Conservation (phyloP, 805 yeast genomes). For the Wickerhamia fluorescens region DNA sequence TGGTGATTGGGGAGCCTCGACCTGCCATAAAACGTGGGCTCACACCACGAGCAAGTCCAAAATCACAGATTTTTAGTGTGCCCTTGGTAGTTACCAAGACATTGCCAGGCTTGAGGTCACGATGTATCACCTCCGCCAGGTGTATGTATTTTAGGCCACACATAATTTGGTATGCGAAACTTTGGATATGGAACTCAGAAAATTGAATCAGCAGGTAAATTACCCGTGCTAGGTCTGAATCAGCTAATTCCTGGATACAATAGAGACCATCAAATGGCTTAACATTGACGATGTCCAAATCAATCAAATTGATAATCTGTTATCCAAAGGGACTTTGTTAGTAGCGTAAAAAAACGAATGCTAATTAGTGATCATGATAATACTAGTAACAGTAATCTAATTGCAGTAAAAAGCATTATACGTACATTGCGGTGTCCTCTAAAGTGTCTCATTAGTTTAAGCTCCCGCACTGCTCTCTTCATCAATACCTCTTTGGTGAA, state of each 20-base stretch:
- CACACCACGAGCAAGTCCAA: slow-evolving; percentile 85
- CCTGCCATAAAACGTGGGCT: slow-evolving; percentile 23
- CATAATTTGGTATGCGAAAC: slow-evolving; percentile 70
- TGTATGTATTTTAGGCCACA: slow-evolving; percentile 88
- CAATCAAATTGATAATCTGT: slow-evolving; percentile 64
- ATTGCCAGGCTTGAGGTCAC: slow-evolving; percentile 91
- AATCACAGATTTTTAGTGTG: slow-evolving; percentile 78
- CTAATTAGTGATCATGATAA: neutral
- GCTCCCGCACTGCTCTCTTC: slow-evolving; percentile 77
- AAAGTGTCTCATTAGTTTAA: slow-evolving; percentile 73
- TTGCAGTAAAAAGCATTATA: slow-evolving; percentile 2
- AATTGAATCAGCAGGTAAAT: slow-evolving; percentile 70
- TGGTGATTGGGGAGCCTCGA: slow-evolving; percentile 49
- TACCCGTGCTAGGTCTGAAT: slow-evolving; percentile 75
- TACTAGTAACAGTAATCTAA: neutral
- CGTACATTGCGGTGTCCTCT: slow-evolving; percentile 73
- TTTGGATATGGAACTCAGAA: slow-evolving; percentile 76
- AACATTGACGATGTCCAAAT: slow-evolving; percentile 60
- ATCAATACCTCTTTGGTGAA: slow-evolving; percentile 60
- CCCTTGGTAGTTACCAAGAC: slow-evolving; percentile 74
- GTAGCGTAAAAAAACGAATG: no score
- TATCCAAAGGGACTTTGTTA: no score
- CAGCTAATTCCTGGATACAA: slow-evolving; percentile 81
- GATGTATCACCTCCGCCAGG: slow-evolving; percentile 85
- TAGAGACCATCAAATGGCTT: slow-evolving; percentile 80